Evolutionary conservation across 1,139 yeast genomes (phyloP).

Genomic region (Saccharomyces hybrid): DNA sequence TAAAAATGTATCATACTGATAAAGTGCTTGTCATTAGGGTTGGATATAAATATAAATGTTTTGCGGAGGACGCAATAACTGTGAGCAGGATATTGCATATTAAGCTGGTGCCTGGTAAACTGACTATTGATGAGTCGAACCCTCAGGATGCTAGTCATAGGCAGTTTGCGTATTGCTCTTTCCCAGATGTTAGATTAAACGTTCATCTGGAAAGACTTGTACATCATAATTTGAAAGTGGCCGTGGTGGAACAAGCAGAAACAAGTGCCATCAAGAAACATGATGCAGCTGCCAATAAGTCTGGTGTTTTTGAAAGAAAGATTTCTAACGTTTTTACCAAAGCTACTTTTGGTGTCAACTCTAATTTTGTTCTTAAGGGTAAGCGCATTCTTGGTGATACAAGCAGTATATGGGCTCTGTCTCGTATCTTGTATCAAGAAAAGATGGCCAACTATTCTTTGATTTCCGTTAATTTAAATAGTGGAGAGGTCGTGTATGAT

Average conservation of each 20-base stretch:
- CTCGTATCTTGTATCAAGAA: slow-evolving; percentile 16
- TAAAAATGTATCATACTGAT: slow-evolving; percentile 55
- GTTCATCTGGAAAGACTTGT: slow-evolving; percentile 65
- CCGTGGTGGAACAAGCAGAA: slow-evolving; percentile 80
- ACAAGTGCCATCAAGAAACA: slow-evolving; percentile 62
- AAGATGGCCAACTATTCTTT: slow-evolving; percentile 2
- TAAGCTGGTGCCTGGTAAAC: slow-evolving; percentile 62
- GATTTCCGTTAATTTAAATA: slow-evolving; percentile 64
- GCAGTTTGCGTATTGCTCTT: slow-evolving; percentile 74
- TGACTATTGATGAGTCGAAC: slow-evolving; percentile 42
- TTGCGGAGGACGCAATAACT: slow-evolving; percentile 71
- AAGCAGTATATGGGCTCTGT: slow-evolving; percentile 27
- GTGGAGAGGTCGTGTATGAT: slow-evolving; percentile 75
- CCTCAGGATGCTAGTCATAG: slow-evolving; percentile 41
- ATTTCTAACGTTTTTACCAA: slow-evolving; percentile 70
- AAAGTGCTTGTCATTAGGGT: slow-evolving; percentile 75
- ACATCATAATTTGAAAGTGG: slow-evolving; percentile 64
- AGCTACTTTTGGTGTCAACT: slow-evolving; percentile 58
- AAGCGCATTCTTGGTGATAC: slow-evolving; percentile 24
- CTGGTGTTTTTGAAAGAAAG: slow-evolving; percentile 56
- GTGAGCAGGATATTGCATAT: slow-evolving; percentile 64
- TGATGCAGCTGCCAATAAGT: slow-evolving; percentile 23
- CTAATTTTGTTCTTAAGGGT: slow-evolving; percentile 40
- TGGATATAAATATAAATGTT: slow-evolving; percentile 85
- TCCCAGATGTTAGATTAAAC: slow-evolving; percentile 70